A percentile compares a stretch with the other conserved stretches of the same genome.
Evolutionary conservation across 331 rosid genomes (phyloP).

Genomic region (Prunus yedoensis): DNA sequence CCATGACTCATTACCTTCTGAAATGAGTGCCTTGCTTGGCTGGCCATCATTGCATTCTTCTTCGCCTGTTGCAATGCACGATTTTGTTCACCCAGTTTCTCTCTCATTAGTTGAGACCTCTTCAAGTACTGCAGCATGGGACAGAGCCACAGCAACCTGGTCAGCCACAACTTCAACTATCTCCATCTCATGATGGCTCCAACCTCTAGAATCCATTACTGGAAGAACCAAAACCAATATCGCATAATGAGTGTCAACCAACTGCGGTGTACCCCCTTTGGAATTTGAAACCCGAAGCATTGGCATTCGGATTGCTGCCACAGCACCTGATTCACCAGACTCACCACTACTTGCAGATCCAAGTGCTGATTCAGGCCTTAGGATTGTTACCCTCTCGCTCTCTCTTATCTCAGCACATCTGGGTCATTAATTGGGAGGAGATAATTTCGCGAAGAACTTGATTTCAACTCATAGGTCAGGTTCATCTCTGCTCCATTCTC

Average conservation of each 20-base stretch:
- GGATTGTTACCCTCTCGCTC: constrained; percentile 52
- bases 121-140: too few relatives aligned
- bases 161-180: constrained; percentile 83
- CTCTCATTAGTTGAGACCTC: too few relatives aligned
- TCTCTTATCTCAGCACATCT: constrained; percentile 53
- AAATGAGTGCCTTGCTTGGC: too few relatives aligned
- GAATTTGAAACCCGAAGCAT: constrained; percentile 73
- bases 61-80: too few relatives aligned
- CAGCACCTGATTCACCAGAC: constrained; percentile 54
- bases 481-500: constrained; percentile 54
- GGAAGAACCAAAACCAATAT: constrained; percentile 74
- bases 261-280: constrained; percentile 79
- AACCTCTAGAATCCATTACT: constrained; percentile 38
- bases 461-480: constrained; percentile 68
- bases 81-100: too few relatives aligned
- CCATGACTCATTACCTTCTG: too few relatives aligned
- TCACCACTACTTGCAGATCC: constrained; percentile 62
- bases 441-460: constrained; percentile 25
- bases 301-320: constrained; percentile 80
- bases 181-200: constrained; percentile 66
- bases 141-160: constrained; percentile 82
- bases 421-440: constrained; percentile 45
- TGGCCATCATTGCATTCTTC: too few relatives aligned
- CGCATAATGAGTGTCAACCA: constrained; percentile 66
- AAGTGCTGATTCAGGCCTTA: constrained; percentile 63